These are phyloP conservation scores for Hyphopichia khmerensis DNA, from an alignment of 1,139 yeast genomes.

Conservation along the genomic window DNA sequence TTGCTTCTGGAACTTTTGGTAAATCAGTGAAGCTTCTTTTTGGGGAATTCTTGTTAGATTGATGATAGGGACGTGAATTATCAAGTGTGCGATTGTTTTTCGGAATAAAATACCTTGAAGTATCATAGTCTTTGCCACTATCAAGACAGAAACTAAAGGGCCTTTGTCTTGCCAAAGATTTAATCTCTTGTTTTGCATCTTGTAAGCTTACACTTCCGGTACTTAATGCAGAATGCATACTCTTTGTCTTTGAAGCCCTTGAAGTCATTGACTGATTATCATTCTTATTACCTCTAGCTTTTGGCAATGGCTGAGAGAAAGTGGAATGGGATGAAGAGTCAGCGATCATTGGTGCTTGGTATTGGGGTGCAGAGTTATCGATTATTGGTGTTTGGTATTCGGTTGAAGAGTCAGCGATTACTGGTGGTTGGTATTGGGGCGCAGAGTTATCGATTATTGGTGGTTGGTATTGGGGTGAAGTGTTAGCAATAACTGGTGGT, in stretches of 20 bases:
- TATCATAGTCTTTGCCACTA: conserved; percentile 28
- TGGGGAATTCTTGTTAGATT: not conserved
- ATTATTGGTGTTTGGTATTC: too few species aligned
- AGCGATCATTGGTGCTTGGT: too few species aligned
- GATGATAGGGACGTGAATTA: not conserved
- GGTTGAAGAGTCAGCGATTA: too few species aligned
- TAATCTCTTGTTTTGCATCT: conserved; percentile 18
- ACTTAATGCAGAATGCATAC: not conserved
- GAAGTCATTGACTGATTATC: conserved; percentile 1
- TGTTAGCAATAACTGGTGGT: too few species aligned
- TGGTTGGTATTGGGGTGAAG: too few species aligned
- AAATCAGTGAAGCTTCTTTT: not conserved
- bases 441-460: too few species aligned
- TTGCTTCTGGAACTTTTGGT: conserved; percentile 1
- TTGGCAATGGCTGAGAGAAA: not conserved
- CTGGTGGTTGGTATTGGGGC: too few species aligned
- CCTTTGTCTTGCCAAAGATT: conserved; percentile 23
- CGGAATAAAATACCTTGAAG: conserved; percentile 27
- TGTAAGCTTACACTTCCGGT: conserved; percentile 10
- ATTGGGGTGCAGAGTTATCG: too few species aligned
- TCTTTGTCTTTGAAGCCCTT: not conserved
- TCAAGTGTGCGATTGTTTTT: not conserved
- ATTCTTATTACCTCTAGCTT: not conserved
- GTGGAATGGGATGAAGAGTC: too few species aligned
- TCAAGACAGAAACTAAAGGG: conserved; percentile 38